phyloP scores from a whole-genome alignment of 2,329 filamentous ascomycete genomes.

The Elsinoe ampelina region DNA sequence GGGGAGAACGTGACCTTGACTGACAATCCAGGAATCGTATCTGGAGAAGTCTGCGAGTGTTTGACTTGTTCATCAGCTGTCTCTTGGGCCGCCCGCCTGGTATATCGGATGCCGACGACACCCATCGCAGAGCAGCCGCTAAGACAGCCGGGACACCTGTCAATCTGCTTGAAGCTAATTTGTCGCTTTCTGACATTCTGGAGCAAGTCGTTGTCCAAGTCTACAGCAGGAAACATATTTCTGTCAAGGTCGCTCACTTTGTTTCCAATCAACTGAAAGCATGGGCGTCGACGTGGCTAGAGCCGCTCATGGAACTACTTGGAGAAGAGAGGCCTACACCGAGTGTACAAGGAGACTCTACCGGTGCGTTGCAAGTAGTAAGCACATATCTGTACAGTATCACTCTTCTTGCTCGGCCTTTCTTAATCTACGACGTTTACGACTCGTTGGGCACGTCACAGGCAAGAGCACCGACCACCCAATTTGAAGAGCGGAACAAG shows the following conservation, averaged over 20 bases:
- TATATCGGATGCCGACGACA: conserved; percentile 43
- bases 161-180: conserved; percentile 27
- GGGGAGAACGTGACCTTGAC: background rate
- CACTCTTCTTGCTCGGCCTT: conserved; percentile 44
- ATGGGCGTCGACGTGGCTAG: conserved; percentile 33
- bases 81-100: conserved; percentile 43
- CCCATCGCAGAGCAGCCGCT: conserved; percentile 21
- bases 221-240: conserved; percentile 35
- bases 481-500: conserved; percentile 19
- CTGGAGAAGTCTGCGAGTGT: conserved; percentile 45
- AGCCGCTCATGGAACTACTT: conserved; percentile 21
- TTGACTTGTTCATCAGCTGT: conserved; percentile 44
- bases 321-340: background rate
- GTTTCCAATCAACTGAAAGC: conserved; percentile 33
- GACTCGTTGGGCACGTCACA: conserved; percentile 25
- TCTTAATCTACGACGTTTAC: conserved; percentile 43
- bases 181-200: conserved; percentile 42
- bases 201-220: conserved; percentile 39
- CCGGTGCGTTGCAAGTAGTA: conserved; percentile 41
- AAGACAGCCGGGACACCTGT: conserved; percentile 21
- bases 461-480: conserved; percentile 15
- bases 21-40: conserved; percentile 34
- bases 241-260: conserved; percentile 30
- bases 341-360: conserved; percentile 23
- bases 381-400: conserved; percentile 47